Evolutionary conservation across 1,284 basidiomycete species (phyloP).

Genomic region (Cutaneotrichosporon daszewskae): DNA sequence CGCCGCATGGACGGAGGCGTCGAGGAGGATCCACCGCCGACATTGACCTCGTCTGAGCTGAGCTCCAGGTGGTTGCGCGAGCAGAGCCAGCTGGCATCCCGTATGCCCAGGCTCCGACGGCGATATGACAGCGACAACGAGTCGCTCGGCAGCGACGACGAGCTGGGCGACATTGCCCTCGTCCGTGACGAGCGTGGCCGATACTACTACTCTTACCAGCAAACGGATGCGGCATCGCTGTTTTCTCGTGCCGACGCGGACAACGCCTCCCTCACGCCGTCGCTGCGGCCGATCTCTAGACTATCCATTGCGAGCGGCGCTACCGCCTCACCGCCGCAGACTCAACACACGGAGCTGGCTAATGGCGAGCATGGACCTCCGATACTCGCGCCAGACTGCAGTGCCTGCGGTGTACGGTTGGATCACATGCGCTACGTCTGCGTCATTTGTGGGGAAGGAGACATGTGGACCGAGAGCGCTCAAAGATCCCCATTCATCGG

Average conservation of each 20-base stretch:
- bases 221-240: constrained; percentile 24
- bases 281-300: background rate
- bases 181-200: constrained; percentile 43
- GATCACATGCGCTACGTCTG: constrained; percentile 81
- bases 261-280: background rate
- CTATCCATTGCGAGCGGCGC: background rate
- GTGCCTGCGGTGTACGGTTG: constrained; percentile 65
- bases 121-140: constrained; percentile 36
- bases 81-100: constrained; percentile 56
- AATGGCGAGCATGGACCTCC: constrained; percentile 49
- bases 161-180: constrained; percentile 37
- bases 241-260: constrained; percentile 24
- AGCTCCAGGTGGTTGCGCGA: constrained; percentile 75
- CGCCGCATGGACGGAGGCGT: too few relatives aligned
- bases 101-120: constrained; percentile 14
- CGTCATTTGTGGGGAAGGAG: constrained; percentile 68
- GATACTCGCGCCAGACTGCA: constrained; percentile 68
- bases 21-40: constrained; percentile 19
- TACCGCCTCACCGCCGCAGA: background rate
- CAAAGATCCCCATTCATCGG: constrained; percentile 21
- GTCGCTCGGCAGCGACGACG: constrained; percentile 35
- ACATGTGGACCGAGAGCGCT: constrained; percentile 39
- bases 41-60: constrained; percentile 51
- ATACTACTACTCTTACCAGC: constrained; percentile 47
- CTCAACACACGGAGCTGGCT: background rate